These are phyloP conservation scores for Thozetella sp. DNA, from an alignment of 495 filamentous ascomycete species.

Conservation along the genomic window DNA sequence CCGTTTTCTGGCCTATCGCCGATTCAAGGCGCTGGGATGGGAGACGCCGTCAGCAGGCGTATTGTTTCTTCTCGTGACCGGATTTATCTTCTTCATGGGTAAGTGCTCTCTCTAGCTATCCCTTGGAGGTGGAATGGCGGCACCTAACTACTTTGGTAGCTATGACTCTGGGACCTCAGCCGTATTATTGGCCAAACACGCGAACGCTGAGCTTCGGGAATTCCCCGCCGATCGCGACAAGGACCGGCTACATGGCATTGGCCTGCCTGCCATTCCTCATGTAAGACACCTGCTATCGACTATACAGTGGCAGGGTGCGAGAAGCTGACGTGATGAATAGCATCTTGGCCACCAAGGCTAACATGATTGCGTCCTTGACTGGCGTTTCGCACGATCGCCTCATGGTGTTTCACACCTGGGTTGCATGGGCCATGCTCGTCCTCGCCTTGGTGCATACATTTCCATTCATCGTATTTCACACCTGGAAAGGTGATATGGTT, in stretches of 20 bases:
- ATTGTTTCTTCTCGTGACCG: constrained; percentile 34
- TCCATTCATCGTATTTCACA: constrained; percentile 56
- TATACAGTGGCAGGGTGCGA: background rate
- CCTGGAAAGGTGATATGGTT: constrained; percentile 49
- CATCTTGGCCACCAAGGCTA: constrained; percentile 30
- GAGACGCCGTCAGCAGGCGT: constrained; percentile 45
- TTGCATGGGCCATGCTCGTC: constrained; percentile 51
- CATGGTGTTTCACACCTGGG: constrained; percentile 56
- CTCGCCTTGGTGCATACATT: constrained; percentile 57
- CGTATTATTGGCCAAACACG: constrained; percentile 60
- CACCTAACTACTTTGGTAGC: constrained; percentile 20
- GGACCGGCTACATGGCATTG: constrained; percentile 54
- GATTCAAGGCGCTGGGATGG: constrained; percentile 35
- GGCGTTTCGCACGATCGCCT: constrained; percentile 58
- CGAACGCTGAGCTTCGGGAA: constrained; percentile 40
- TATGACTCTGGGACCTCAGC: constrained; percentile 51
- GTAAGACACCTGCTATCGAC: no score
- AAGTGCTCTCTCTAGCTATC: constrained; percentile 8
- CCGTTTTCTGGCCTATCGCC: constrained; percentile 37
- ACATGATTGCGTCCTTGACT: constrained; percentile 54
- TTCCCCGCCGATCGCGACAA: constrained; percentile 51
- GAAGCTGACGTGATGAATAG: background rate
- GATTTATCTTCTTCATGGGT: constrained; percentile 49
- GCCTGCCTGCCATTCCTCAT: constrained; percentile 55
- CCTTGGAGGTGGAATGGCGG: background rate